These are phyloP conservation scores for Ophiostoma ulmi DNA, from an alignment of 2,329 filamentous ascomycete species.

Conservation along the genomic window DNA sequence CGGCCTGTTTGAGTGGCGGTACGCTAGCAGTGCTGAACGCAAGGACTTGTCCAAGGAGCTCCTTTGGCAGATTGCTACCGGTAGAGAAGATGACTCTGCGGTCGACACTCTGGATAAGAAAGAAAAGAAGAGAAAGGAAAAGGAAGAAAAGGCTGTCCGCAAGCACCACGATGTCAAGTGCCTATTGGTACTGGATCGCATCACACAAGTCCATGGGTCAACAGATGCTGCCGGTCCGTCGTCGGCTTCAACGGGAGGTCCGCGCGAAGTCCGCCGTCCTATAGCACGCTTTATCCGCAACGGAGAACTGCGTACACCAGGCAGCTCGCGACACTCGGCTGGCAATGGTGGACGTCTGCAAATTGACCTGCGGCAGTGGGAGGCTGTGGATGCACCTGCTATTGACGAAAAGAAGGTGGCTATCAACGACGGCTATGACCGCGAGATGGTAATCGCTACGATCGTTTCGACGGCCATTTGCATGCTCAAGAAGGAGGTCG, in stretches of 20 bases:
- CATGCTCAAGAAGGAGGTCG: slow-evolving; percentile 63
- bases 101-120: background rate
- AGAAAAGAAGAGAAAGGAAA: background rate
- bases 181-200: slow-evolving; percentile 49
- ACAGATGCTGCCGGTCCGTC: background rate
- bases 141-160: slow-evolving; percentile 29
- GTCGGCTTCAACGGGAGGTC: slow-evolving; percentile 27
- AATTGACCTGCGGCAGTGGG: slow-evolving; percentile 33
- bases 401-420: slow-evolving; percentile 21
- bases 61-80: background rate
- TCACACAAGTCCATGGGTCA: slow-evolving; percentile 31
- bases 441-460: slow-evolving; percentile 45
- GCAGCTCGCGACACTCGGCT: slow-evolving; percentile 37
- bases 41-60: slow-evolving; percentile 31
- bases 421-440: slow-evolving; percentile 29
- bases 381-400: slow-evolving; percentile 30
- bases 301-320: slow-evolving; percentile 38
- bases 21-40: slow-evolving; percentile 45
- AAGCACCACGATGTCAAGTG: slow-evolving; percentile 36
- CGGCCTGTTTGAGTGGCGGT: slow-evolving; percentile 53
- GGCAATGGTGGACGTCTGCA: slow-evolving; percentile 48
- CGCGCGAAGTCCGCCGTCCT: slow-evolving; percentile 32
- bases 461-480: slow-evolving; percentile 52
- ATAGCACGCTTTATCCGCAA: slow-evolving; percentile 45
- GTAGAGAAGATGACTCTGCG: background rate